Evolutionary conservation across 495 filamentous ascomycete species (phyloP), one percentile per base, ranked within the genome.

Genomic region (Daldinia concentrica): DNA sequence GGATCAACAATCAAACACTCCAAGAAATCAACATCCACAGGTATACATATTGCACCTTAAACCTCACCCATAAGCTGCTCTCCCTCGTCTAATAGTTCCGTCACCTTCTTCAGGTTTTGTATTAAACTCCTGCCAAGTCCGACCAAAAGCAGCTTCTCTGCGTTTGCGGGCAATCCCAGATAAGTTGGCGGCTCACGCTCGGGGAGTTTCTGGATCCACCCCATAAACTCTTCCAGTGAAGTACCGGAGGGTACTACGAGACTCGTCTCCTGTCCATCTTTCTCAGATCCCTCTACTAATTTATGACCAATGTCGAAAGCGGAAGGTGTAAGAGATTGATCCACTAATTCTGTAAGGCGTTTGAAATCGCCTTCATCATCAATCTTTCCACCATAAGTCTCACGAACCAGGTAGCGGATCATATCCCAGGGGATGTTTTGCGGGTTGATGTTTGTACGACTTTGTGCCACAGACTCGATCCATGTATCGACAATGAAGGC

Each of bases 351-450:
- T 50, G 85, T 81, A 6, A 99, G 86, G 52, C 89, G 86, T 37
- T 80, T 74, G 80, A 93, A 97, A 81, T 99, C 95, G n/a, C 80
- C 90, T 58, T 91, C 90, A 73, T 97, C 90, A 74, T 99, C 95
- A 69, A 99, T 92, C 82, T 99, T 99, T 74, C 95, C 95, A 71
- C 96, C 96, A 78, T 99, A 99, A 59, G 92, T 97, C 78, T 98
- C 94, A 7, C 90, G 90, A 56, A 98, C 86, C 9, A 99, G 90
- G 51, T 92, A 94, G 65, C 92, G 91, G 67, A 99, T 91, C 89
- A 99, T 95, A 32, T 95, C 92, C 95, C 95, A 99, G 7, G 95
- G 96, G 11, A 99, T 92, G 76, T 97, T 97, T 65, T 89, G 85
- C 17, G 95, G 95, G 6, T 94, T 92, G 58, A 98, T 89, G 79